Evolutionary conservation across 2,329 filamentous ascomycete species (phyloP), one percentile per base, ranked within the genome.

Genomic region (Alternaria longipes): DNA sequence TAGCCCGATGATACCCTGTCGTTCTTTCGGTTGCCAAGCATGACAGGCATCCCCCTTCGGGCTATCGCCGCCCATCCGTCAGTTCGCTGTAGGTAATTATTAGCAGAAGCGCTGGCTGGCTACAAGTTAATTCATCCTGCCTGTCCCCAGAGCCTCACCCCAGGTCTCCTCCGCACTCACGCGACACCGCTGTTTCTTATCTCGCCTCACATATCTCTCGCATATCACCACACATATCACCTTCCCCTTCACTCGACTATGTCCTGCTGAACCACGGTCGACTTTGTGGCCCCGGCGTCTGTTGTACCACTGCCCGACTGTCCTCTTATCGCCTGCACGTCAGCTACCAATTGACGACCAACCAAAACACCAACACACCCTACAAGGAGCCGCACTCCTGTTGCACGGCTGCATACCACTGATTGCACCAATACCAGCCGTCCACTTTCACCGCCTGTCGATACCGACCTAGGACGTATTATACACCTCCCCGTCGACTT

Each of bases 251-350:
- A 57, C 51, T 34, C 36, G 30, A 66, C 65, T 11, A 73, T 72
- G 71, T 63, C 60, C 65, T 57, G 70, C 62, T 65, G 59, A 65
- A 50, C 65, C 52, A 70, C 62, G 56, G 32, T 36, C 32, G 32
- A 36, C 32, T 36, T 6, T 36, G 32, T 36, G 32, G 32, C 32
- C 32, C 32, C 32, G 32, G 32, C 32, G 32, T 36, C 12, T 36
- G 32, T 36, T 36, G 32, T 36, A 36, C 14, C 32, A 36, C 32
- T 5, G 32, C 32, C 61, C 51, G 38, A 41, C 67, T 69, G 62
- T 53, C 8, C 59, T 71, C 74, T 76, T 78, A 77, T 78, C 75
- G 68, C 70, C 68, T 60, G 64, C 68, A 72, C 69, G 65, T 67
- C 72, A 67, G 63, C 73, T 65, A 69, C 75, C 72, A 77, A 77